Evolutionary conservation across 345 rosid species (phyloP), one percentile per base, ranked within the genome.

Genomic region (Gossypium anomalum): DNA sequence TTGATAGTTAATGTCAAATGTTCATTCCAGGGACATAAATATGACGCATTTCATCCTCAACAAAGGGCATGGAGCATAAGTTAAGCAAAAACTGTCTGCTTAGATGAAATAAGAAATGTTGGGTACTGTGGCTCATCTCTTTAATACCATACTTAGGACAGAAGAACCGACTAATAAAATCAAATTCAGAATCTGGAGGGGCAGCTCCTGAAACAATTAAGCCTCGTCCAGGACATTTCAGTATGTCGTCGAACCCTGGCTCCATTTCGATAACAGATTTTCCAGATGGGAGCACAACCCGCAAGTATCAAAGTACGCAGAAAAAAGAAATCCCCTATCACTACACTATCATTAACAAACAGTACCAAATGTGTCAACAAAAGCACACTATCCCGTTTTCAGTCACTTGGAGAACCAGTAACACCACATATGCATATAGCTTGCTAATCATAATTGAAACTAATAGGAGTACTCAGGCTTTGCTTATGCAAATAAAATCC

Each of bases 131-230:
- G 16, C 10, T 63, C 77, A 85, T 97, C 97, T 92, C 97, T 51
- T 87, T 76, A 67, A 90, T 8, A n/a, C 97, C 95, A 2, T 75
- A 16, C 76, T 87, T 88, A 1, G 95, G 97, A 68, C 77, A 78
- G 27, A 92, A 92, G 85, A n/a, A 88, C 15, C 98, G 85, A 78
- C 95, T 92, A 29, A 67, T 75, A 72, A 88, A 86, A 78, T 89
- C 91, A 72, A 90, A 92, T 10, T 77, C 85, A 34, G 92, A 87
- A 14, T 82, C 92, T 5, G 75, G 61, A 14, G 87, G 77, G 59
- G 86, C 92, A 49, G 69, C 80, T 20, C 84, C 90, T 67, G 95
- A 78, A 27, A 87, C 89, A 66, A 92, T 77, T 8, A 89, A 74
- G 29, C 94, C 93, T 49, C 38, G 7, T 67, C 38, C 90, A 22